Conservation (phyloP, 1,284 basidiomycete species). For the Ustilago loliicola region DNA sequence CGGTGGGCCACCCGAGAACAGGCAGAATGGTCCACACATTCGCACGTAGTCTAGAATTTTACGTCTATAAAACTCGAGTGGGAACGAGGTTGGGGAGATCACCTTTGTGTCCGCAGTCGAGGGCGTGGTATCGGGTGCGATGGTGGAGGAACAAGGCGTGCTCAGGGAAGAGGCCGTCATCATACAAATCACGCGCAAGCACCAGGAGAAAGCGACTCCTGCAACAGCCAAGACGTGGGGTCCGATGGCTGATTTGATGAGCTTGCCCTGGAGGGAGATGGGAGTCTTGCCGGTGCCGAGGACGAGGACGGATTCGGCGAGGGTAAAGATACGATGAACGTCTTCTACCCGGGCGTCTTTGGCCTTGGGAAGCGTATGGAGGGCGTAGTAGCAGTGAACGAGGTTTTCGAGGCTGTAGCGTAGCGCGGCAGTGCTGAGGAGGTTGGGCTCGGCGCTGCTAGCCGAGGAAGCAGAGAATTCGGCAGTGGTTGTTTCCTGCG, state of each 20-base stretch:
- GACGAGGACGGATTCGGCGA: conserved; percentile 41
- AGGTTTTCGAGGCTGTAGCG: conserved; percentile 36
- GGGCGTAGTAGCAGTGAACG: conserved; percentile 43
- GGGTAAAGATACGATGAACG: conserved; percentile 30
- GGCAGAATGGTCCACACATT: conserved; percentile 45
- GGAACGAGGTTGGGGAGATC: conserved; percentile 10
- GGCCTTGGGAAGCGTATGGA: conserved; percentile 43
- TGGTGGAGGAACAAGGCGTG: background rate
- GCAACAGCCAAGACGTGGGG: conserved; percentile 43
- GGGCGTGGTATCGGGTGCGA: too few species aligned
- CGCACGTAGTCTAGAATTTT: conserved; percentile 51
- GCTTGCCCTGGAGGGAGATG: conserved; percentile 41
- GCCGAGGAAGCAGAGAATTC: background rate
- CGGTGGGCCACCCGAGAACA: conserved; percentile 36
- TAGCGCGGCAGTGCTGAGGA: conserved; percentile 33
- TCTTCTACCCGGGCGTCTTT: conserved; percentile 35
- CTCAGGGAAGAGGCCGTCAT: conserved; percentile 12
- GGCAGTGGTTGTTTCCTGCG: conserved; percentile 5
- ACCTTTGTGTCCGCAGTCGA: background rate
- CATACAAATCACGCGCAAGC: conserved; percentile 32
- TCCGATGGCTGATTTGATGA: conserved; percentile 41
- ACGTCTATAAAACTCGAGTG: conserved; percentile 45
- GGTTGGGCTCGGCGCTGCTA: conserved; percentile 7
- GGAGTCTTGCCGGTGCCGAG: conserved; percentile 49
- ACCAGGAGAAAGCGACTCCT: conserved; percentile 42